These are phyloP conservation scores for Cladochytrium replicatum DNA, from an alignment of 192 early-diverging fungal genomes.

Conservation along the genomic window DNA sequence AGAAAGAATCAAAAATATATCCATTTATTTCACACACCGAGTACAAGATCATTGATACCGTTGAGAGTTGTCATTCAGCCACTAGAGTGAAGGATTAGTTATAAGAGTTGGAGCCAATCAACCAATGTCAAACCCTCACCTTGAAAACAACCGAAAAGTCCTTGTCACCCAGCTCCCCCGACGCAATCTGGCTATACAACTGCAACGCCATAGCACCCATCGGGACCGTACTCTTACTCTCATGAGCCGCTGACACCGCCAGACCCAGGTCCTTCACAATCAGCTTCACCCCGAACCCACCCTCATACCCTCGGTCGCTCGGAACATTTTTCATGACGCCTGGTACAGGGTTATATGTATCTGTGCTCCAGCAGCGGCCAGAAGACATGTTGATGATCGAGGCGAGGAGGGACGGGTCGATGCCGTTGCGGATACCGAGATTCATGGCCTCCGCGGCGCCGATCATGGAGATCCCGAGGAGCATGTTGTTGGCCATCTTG, in stretches of 20 bases:
- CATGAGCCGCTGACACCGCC: conserved; percentile 76
- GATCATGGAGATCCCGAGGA: conserved; percentile 90
- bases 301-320: conserved; percentile 65
- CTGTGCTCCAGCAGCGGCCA: conserved; percentile 88
- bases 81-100: too few relatives aligned
- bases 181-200: conserved; percentile 73
- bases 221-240: conserved; percentile 53
- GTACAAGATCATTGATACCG: too few relatives aligned
- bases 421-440: conserved; percentile 75
- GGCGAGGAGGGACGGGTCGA: conserved; percentile 76
- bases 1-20: too few relatives aligned
- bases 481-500: conserved; percentile 97
- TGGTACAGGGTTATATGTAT: conserved; percentile 85
- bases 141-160: conserved; percentile 64
- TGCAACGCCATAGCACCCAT: conserved; percentile 70
- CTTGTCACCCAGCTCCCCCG: conserved; percentile 58
- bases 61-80: too few relatives aligned
- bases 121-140: too few relatives aligned
- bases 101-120: too few relatives aligned
- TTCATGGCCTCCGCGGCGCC: conserved; percentile 88
- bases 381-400: conserved; percentile 81
- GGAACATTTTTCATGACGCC: conserved; percentile 72
- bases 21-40: too few relatives aligned
- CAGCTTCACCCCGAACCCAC: conserved; percentile 80
- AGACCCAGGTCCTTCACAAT: conserved; percentile 93